Base-by-base conservation (phyloP, 1,284 basidiomycete genomes). In the Uromyces viciae-fabae region DNA sequence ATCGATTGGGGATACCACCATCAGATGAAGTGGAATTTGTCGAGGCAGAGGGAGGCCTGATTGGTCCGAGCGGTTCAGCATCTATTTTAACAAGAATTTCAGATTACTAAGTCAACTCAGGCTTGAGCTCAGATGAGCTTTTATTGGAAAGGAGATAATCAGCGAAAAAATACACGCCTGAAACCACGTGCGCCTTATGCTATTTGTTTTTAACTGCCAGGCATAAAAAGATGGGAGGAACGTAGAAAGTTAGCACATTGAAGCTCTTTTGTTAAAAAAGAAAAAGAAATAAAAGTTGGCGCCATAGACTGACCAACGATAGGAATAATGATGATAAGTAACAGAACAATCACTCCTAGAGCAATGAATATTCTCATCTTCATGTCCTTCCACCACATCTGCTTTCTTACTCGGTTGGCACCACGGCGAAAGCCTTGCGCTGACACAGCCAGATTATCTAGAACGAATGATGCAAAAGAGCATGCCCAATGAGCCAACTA, bases 361-460 rank as follows among this genome's bases (percentile, higher is more conserved):
- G 91, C 93, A 85, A 97, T 95, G 86, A 94, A 92, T 86, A 94
- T 90, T 86, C 93, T 91, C 93, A 94, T 94, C 92, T 93, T 84
- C 38, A 73, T 46, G 25, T 64, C 81, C 66, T 82, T 85, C 86
- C 87, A 86, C 85, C 85, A 87, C 91, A 95, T 89, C 85, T 95
- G 94, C 90, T 99, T 99, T 87, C 96, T 91, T 69, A 99, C 97
- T 82, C 94, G 90, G 88, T 97, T 98, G 75, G 97, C 97, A 83
- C 96, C 95, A 83, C 94, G 90, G 82, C 95, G 91, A 91, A 99
- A 99, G 40, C 95, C 95, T 88, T 99, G 97, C 15, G 96, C 97
- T n/a, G 95, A 98, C 52, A 98, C 94, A 40, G 96, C 95, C 81
- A 99, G 90, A 86, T 93, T 98, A 87, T 99, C 96, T 96, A 84